Percentiles rank a stretch among this genome's conserved stretches.
These are phyloP conservation scores for Podospora tetraspora DNA, from an alignment of 495 filamentous ascomycete genomes.

Conservation along the genomic window DNA sequence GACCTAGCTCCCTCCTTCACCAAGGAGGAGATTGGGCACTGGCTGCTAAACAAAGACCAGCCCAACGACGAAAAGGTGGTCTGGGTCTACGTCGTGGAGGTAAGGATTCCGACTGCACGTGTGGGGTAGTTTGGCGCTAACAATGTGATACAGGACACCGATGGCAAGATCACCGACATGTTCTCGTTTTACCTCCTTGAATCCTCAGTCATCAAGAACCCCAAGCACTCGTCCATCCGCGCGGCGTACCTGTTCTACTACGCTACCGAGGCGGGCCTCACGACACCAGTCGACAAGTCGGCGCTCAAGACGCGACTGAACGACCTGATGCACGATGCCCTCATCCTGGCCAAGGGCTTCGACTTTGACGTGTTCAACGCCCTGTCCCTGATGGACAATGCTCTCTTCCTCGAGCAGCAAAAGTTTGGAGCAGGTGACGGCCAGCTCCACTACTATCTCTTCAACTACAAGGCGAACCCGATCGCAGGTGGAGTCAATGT, in stretches of 20 bases:
- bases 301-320: slow-evolving; percentile 69
- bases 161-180: slow-evolving; percentile 86
- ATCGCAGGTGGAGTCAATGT: slow-evolving; percentile 79
- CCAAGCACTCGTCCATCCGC: slow-evolving; percentile 68
- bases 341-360: slow-evolving; percentile 80
- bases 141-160: slow-evolving; percentile 28
- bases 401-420: slow-evolving; percentile 82
- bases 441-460: slow-evolving; percentile 91
- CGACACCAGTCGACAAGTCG: slow-evolving; percentile 44
- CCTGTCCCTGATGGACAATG: slow-evolving; percentile 87
- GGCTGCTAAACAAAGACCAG: slow-evolving; percentile 66
- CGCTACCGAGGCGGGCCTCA: slow-evolving; percentile 76
- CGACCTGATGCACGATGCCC: slow-evolving; percentile 70
- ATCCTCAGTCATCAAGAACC: slow-evolving; percentile 76
- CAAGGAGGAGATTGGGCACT: slow-evolving; percentile 76
- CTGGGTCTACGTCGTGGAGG: slow-evolving; percentile 89
- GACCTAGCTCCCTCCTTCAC: slow-evolving; percentile 78
- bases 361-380: slow-evolving; percentile 97
- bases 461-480: slow-evolving; percentile 83
- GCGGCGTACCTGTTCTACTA: slow-evolving; percentile 98
- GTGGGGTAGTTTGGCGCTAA: background rate
- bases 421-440: slow-evolving; percentile 94
- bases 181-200: slow-evolving; percentile 95
- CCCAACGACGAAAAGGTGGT: slow-evolving; percentile 69
- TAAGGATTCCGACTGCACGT: slow-evolving; percentile 20